These are phyloP conservation scores for Jimgerdemannia flammicorona DNA, from an alignment of 192 early-diverging fungal genomes.

Conservation along the genomic window DNA sequence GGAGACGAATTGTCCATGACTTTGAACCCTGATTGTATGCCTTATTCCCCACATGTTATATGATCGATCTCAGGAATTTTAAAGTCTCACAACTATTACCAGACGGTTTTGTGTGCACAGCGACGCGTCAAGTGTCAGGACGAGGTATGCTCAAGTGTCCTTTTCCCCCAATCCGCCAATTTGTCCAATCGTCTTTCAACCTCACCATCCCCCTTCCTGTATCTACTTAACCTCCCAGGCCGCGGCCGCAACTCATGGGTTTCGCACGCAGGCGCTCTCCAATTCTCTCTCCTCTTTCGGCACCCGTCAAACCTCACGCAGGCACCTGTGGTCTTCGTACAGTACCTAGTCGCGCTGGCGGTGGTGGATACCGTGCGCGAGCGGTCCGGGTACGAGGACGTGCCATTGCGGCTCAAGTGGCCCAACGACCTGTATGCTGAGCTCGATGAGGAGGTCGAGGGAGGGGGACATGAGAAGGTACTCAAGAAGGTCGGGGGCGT, in stretches of 20 bases:
- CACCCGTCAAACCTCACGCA: conserved; percentile 55
- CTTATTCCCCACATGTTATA: not conserved
- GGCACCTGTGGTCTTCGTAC: conserved; percentile 81
- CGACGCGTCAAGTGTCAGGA: conserved; percentile 79
- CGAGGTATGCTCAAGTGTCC: conserved; percentile 31
- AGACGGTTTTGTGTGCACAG: conserved; percentile 76
- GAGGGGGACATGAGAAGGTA: conserved; percentile 17
- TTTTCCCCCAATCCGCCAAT: not conserved
- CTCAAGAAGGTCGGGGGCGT: conserved; percentile 86
- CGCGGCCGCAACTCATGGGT: conserved; percentile 96
- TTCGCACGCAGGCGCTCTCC: conserved; percentile 84
- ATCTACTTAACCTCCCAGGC: conserved; percentile 34
- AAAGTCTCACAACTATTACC: conserved; percentile 63
- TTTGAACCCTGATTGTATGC: not conserved
- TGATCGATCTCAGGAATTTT: conserved; percentile 50
- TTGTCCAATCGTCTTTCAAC: not conserved
- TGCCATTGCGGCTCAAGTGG: conserved; percentile 93
- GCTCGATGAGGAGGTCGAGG: conserved; percentile 30
- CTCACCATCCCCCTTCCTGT: not conserved
- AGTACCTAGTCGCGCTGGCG: conserved; percentile 90
- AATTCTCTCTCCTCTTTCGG: conserved; percentile 79
- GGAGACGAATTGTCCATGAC: not conserved
- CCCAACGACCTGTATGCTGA: conserved; percentile 95
- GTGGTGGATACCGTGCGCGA: conserved; percentile 73
- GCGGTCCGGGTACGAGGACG: conserved; percentile 66